Base-by-base conservation (phyloP, 441 rosid species). In the Populus tomentosa region DNA sequence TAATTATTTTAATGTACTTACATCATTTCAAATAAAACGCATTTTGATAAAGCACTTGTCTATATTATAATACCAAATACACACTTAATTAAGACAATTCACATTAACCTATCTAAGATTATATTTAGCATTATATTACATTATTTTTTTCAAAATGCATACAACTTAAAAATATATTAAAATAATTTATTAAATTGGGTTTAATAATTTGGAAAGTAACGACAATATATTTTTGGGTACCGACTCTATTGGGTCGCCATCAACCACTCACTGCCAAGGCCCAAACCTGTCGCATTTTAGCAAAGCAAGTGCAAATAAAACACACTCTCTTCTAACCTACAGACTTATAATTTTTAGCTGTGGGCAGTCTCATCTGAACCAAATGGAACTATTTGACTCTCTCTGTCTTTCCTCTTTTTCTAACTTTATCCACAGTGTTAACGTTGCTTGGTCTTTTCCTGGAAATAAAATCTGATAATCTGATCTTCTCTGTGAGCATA, bases 401-500 rank as follows among this genome's bases (percentile, higher is more conserved):
- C 36, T 53, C 33, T 67, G 14, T 70, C n/a, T 63, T 13, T 64
- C 73, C 32, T 70, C 85, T 85, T 79, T 80, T 81, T 70, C 77
- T 56, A 66, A 20, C 86, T 85, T 84, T 82, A 64, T 82, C 85
- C 36, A 67, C 85, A 83, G 84, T 78, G 75, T 69, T 50, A 84
- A 87, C 87, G 90, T 86, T 84, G 82, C 75, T 84, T 81, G 85
- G 74, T 53, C 84, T 86, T 89, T 83, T 71, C 36, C 82, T 85
- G 82, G 81, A 77, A 79, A 85, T 77, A 83, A 86, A 81, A 82
- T 85, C 85, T 83, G 77, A 40, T 63, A 79, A 78, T 83, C 88
- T 82, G 80, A 78, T 80, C 82, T 76, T 74, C 81, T 79, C 86
- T 83, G 71, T 73, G 75, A 23, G 72, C 75, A 69, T 77, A 68